Evolutionary conservation across 805 yeast species (phyloP).

Genomic region (Candida sakaeoensis): DNA sequence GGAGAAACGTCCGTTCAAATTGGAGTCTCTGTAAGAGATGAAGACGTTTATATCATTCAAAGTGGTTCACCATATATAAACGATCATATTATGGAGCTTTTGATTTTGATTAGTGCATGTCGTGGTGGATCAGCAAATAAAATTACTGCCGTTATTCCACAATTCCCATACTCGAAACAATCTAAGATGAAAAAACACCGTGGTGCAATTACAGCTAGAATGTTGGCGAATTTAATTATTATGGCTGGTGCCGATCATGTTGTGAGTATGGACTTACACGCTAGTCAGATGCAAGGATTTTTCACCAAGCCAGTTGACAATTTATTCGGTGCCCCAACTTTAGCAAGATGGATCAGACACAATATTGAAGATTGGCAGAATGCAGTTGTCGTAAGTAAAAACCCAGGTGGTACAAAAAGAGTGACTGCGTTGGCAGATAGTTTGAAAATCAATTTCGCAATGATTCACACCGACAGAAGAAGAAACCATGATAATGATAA

Average conservation of each 20-base stretch:
- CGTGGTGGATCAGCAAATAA: slow-evolving; percentile 98
- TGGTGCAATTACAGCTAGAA: slow-evolving; percentile 97
- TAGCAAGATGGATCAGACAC: slow-evolving; percentile 93
- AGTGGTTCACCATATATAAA: slow-evolving; percentile 84
- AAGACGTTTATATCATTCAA: slow-evolving; percentile 90
- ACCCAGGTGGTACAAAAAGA: slow-evolving; percentile 98
- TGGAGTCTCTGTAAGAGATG: slow-evolving; percentile 93
- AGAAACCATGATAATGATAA: slow-evolving; percentile 66
- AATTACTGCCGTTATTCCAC: slow-evolving; percentile 95
- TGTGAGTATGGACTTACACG: slow-evolving; percentile 93
- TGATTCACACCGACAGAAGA: slow-evolving; percentile 98
- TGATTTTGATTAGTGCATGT: slow-evolving; percentile 91
- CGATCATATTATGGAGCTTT: slow-evolving; percentile 93
- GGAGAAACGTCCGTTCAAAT: slow-evolving; percentile 97
- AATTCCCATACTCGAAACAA: slow-evolving; percentile 96
- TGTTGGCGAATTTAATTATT: slow-evolving; percentile 89
- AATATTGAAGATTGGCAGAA: slow-evolving; percentile 80
- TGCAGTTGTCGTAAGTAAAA: slow-evolving; percentile 96
- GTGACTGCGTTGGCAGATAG: slow-evolving; percentile 98
- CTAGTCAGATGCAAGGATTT: slow-evolving; percentile 99
- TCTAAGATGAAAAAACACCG: slow-evolving; percentile 98
- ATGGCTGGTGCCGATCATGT: slow-evolving; percentile 99
- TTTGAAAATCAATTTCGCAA: slow-evolving; percentile 91
- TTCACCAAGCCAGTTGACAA: slow-evolving; percentile 97
- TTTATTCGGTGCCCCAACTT: slow-evolving; percentile 91